Conservation (phyloP, 352 stramenopile genomes). For the Blastocystis sp. region DNA sequence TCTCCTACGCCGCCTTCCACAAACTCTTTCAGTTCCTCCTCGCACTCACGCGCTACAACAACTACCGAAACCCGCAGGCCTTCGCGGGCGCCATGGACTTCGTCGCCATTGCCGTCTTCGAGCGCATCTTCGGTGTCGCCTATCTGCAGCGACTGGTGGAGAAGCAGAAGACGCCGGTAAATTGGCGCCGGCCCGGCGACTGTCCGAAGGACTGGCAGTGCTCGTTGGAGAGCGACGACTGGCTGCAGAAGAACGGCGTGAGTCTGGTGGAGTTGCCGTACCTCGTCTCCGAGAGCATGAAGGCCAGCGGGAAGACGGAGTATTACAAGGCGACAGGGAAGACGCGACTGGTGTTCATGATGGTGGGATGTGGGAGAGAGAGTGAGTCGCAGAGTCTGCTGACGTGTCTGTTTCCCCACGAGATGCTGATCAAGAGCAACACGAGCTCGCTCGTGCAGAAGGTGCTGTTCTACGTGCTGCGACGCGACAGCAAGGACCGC, state of each 20-base stretch:
- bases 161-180: background rate
- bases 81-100: conserved; percentile 31
- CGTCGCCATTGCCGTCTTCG: conserved; percentile 32
- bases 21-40: conserved; percentile 12
- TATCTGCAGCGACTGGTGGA: conserved; percentile 2
- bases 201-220: background rate
- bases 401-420: conserved; percentile 22
- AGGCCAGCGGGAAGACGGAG: conserved; percentile 5
- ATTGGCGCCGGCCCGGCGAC: background rate
- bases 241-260: background rate
- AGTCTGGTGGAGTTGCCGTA: conserved; percentile 29
- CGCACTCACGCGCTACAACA: conserved; percentile 38
- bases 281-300: background rate
- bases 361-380: background rate
- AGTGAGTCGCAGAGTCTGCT: conserved; percentile 8
- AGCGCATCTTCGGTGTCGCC: conserved; percentile 32
- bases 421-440: conserved; percentile 7
- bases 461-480: conserved; percentile 20
- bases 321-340: conserved; percentile 33
- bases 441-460: conserved; percentile 47
- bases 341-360: conserved; percentile 25
- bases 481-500: conserved; percentile 14
- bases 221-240: background rate
- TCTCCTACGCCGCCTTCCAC: background rate
- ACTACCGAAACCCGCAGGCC: conserved; percentile 4